phyloP scores from a whole-genome alignment of 75 land plant species.

The Pseudotsuga menziesii region DNA sequence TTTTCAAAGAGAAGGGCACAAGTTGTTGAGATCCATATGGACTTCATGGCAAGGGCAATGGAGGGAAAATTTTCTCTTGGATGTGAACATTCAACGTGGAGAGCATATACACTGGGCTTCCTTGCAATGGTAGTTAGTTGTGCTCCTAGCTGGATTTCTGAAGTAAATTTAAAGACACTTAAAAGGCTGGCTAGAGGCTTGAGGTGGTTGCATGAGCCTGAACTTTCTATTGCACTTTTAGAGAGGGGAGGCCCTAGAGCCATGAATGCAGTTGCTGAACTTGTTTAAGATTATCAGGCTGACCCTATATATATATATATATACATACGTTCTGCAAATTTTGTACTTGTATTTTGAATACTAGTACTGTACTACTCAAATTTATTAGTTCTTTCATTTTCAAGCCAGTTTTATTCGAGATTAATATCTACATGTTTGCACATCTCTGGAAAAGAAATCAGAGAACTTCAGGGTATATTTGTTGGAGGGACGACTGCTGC shows the following conservation, averaged over 20 bases:
- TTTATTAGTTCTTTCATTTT: no score
- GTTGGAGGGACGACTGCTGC: no score
- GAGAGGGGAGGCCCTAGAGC: slow-evolving; percentile 62
- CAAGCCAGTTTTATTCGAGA: no score
- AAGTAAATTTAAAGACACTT: slow-evolving; percentile 60
- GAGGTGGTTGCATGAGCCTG: slow-evolving; percentile 79
- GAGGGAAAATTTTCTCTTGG: slow-evolving; percentile 77
- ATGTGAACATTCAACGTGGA: slow-evolving; percentile 70
- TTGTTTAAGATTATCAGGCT: slow-evolving; percentile 22
- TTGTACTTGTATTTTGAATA: no score
- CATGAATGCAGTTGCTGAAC: slow-evolving; percentile 82
- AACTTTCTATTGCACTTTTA: slow-evolving; percentile 66
- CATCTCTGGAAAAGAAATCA: no score
- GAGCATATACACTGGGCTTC: slow-evolving; percentile 69
- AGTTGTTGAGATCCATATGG: slow-evolving; percentile 61
- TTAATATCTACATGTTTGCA: no score
- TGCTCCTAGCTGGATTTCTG: slow-evolving; percentile 64
- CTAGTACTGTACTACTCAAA: no score
- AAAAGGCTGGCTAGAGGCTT: slow-evolving; percentile 64
- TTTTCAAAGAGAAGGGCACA: slow-evolving; percentile 27
- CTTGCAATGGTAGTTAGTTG: slow-evolving; percentile 66
- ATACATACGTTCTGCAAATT: no score
- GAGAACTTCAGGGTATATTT: no score
- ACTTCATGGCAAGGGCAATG: slow-evolving; percentile 72
- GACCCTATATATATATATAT: background rate